Base-by-base conservation (phyloP, 2,329 filamentous ascomycete species). In the Dactylella cylindrospora region DNA sequence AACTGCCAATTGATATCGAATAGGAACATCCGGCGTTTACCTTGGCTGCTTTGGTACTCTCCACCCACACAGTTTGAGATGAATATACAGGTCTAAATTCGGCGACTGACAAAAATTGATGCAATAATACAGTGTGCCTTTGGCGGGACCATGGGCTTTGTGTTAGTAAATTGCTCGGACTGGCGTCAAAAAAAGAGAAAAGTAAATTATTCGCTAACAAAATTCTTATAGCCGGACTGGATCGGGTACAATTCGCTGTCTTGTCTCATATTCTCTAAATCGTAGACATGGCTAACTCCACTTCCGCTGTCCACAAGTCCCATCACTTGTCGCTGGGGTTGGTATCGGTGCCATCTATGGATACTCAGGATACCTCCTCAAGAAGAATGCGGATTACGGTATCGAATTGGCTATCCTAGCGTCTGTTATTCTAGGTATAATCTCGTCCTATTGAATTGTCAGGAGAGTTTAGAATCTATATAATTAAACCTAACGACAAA, bases 401-500 rank as follows among this genome's bases (percentile, higher is more conserved):
- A 76, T 94, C 67, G 93, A 97, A 74, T 77, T 95, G 35, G 88
- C 86, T n/a, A 79, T 98, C 7, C 78, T 96, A 35, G 93, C 93
- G 3, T 95, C 88, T 0, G 70, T 89, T n/a, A 76, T 97, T 20
- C 80, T 98, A 28, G 91, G 57, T 62, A 31, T n/a, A n/a, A n/a
- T n/a, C n/a, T n/a, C n/a, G n/a, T n/a, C n/a, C n/a, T n/a, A n/a
- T n/a, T n/a, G n/a, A n/a, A n/a, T n/a, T n/a, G n/a, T n/a, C n/a
- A 40, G 43, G 17, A 39, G 2, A 31, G 5, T 8, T 45, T 13
- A 5, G 12, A n/a, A 31, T 20, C 22, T 22, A 28, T 19, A 3
- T 7, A 19, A 5, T n/a, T 19, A 10, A 23, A 22, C 15, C 12
- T 15, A n/a, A 31, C n/a, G 26, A 13, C 25, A 17, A 36, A 9